A percentile compares a stretch with the other conserved stretches of the same genome.
Conservation (phyloP, 2,329 filamentous ascomycete genomes). For the Cytospora mali region DNA sequence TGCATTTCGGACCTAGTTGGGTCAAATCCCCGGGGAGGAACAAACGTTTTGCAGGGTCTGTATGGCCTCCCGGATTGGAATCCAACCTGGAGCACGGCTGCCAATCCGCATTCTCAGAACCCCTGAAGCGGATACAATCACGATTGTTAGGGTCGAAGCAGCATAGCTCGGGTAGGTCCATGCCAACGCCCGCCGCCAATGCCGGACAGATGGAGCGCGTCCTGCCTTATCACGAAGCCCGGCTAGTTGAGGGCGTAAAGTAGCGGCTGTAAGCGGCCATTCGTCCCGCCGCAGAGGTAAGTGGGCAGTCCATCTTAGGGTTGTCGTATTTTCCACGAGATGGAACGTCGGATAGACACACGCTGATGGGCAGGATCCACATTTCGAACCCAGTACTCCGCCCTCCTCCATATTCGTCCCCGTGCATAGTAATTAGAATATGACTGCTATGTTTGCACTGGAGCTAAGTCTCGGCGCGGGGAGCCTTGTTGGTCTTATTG, state of each 20-base stretch:
- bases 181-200: background rate
- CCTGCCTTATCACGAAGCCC: background rate
- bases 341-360: background rate
- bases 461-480: background rate
- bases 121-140: background rate
- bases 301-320: slow-evolving; percentile 7
- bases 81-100: background rate
- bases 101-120: background rate
- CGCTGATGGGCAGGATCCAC: background rate
- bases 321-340: background rate
- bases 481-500: background rate
- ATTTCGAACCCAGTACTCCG: background rate
- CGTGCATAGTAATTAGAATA: background rate
- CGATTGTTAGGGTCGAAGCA: slow-evolving; percentile 9
- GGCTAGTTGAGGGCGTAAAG: background rate
- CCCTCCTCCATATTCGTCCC: background rate
- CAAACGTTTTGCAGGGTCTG: background rate
- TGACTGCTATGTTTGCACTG: background rate
- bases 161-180: slow-evolving; percentile 9
- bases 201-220: slow-evolving; percentile 2
- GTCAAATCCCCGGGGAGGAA: background rate
- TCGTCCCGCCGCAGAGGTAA: background rate
- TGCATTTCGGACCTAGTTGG: background rate
- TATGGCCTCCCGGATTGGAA: background rate
- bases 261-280: background rate